Base-by-base conservation (phyloP, 2,329 filamentous ascomycete species). In the Akanthomyces uredinophilus region DNA sequence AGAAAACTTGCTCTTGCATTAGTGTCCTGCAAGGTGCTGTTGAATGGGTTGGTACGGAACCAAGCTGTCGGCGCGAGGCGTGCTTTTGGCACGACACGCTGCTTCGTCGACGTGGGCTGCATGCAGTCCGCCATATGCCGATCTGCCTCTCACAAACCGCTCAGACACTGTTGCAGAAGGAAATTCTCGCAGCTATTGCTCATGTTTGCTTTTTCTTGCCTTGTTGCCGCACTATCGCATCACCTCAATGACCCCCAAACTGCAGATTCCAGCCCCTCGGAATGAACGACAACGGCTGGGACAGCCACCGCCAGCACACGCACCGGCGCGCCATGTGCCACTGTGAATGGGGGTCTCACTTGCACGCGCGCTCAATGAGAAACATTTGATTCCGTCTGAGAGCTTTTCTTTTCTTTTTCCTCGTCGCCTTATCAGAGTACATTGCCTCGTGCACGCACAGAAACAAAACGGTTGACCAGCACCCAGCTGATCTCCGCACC, bases 231-330 rank as follows among this genome's bases (percentile, higher is more conserved):
- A 8, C 32, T 8, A 10, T 35, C 32, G 27, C 37, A 24, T 5
- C 49, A 49, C 37, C 59, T 22, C 27, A 49, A 49, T n/a, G n/a
- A 20, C 44, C 27, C 27, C 27, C 27, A 29, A 29, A 29, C 29
- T 24, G 47, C 56, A 55, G 41, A 55, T 41, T 54, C 50, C 41
- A 54, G 59, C 13, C 59, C 50, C 50, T 61, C 41, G 59, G 51
- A 49, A 61, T 55, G 59, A 61, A 61, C 59, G 50, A 49, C 57
- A 52, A 59, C 54, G 41, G 27, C 54, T 56, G 43, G 32, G 20
- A 39, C 55, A 32, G 35, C 27, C 32, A 46, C 55, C 44, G 43
- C 29, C 24, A 27, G 47, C 47, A 41, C 57, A 46, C 13, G 8
- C 20, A n/a, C n/a, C n/a, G 49, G 32, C 55, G 39, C 47, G 57